Conservation (phyloP, 768 basidiomycete genomes). For the Tricholoma matsutake region DNA sequence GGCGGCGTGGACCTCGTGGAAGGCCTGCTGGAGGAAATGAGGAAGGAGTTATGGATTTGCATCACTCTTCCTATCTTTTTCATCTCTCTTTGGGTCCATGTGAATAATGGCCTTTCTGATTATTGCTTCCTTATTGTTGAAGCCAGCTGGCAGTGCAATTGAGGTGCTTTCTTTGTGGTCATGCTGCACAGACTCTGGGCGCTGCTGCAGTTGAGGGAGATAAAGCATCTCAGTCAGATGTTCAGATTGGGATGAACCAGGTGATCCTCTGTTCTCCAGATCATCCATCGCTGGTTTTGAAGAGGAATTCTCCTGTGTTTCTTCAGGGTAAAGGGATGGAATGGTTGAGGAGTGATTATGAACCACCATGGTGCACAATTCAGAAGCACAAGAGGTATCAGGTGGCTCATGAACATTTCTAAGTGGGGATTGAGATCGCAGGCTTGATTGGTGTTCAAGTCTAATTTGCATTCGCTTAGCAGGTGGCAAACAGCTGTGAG, state of each 20-base stretch:
- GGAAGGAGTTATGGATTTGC: constrained; percentile 18
- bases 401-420: constrained; percentile 15
- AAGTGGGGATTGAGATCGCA: constrained; percentile 10
- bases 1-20: constrained; percentile 17
- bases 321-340: constrained; percentile 4
- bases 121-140: not conserved
- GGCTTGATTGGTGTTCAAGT: constrained; percentile 1
- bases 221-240: not conserved
- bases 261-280: not conserved
- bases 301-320: constrained; percentile 2
- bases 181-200: not conserved
- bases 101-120: not conserved
- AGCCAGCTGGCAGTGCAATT: not conserved
- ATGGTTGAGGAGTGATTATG: constrained; percentile 16
- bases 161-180: no score
- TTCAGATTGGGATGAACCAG: not conserved
- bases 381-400: constrained; percentile 25
- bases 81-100: constrained; percentile 13
- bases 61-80: constrained; percentile 17
- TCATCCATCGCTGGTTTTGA: not conserved
- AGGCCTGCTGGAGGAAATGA: constrained; percentile 17
- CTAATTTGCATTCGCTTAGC: constrained; percentile 2
- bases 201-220: not conserved
- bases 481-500: constrained; percentile 21
- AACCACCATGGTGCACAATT: constrained; percentile 24